These are phyloP conservation scores for Syzygium jambos DNA, from an alignment of 345 rosid genomes.

Conservation along the genomic window DNA sequence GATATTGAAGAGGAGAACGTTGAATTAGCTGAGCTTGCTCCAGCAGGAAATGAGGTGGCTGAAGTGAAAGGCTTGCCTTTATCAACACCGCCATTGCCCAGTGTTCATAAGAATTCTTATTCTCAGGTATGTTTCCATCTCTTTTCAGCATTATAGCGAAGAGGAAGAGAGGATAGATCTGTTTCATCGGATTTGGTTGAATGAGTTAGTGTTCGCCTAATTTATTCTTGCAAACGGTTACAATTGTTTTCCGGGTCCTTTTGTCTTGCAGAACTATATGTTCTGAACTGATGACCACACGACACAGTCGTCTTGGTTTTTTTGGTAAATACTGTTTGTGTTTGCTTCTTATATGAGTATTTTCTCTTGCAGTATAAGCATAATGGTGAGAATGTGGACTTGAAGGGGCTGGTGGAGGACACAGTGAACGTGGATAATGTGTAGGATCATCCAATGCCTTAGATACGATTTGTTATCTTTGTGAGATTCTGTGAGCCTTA, in stretches of 20 bases:
- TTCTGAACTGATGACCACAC: neutral
- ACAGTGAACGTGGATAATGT: constrained; percentile 13
- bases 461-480: neutral
- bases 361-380: constrained; percentile 31
- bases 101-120: constrained; percentile 26
- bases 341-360: neutral
- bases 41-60: constrained; percentile 4
- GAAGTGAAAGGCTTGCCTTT: constrained; percentile 24
- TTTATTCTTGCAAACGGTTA: neutral
- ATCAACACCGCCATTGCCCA: constrained; percentile 39
- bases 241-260: neutral
- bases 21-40: constrained; percentile 26
- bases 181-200: neutral
- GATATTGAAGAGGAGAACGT: constrained; percentile 44
- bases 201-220: neutral
- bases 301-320: neutral
- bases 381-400: constrained; percentile 29
- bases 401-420: constrained; percentile 22
- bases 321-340: neutral
- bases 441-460: neutral
- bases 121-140: constrained; percentile 16
- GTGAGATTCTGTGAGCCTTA: neutral
- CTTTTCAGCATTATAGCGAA: neutral
- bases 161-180: neutral
- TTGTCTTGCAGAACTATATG: neutral